Base-by-base conservation (phyloP, 169 alveolate species). In the Babesia microti region DNA sequence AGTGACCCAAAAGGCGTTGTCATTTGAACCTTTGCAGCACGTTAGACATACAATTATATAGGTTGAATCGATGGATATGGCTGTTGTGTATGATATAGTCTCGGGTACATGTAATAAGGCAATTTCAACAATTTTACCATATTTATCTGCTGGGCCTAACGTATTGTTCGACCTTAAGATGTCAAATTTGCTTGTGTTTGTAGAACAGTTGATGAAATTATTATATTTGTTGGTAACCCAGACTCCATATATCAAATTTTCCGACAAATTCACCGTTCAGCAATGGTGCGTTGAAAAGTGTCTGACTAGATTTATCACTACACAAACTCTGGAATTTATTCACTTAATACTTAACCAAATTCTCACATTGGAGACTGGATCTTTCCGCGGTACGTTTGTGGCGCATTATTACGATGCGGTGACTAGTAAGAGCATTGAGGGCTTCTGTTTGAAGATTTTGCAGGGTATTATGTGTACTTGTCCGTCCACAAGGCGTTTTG, bases 51-150 rank as follows among this genome's bases (percentile, higher is more conserved):
- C 35, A 33, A 4, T 17, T 46, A 37, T 45, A 0, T 43, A 65
- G 52, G 76, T 56, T 12, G 76, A 65, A 28, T 65, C 76, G 24
- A 53, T 65, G 69, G 76, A 65, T 41, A 34, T 55, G 52, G 55
- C 55, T n/a, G 29, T 65, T 4, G 51, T 65, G 15, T 54, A 65
- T 30, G 76, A 65, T 48, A 47, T 65, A 22, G 27, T 65, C 23
- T 29, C 76, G 12, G 19, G 52, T n/a, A n/a, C n/a, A n/a, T n/a
- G n/a, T n/a, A n/a, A n/a, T n/a, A n/a, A n/a, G n/a, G n/a, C n/a
- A n/a, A n/a, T n/a, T n/a, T n/a, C n/a, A n/a, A n/a, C n/a, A 22
- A 22, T 46, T 46, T n/a, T 7, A 41, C 51, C 18, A 3, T 14
- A 34, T 15, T 29, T 41, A 22, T 4, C 51, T 14, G 34, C 42